Percentiles rank a stretch among this genome's conserved stretches.
These are phyloP conservation scores for Gynandropsis gynandra DNA, from an alignment of 345 rosid species.

Conservation along the genomic window DNA sequence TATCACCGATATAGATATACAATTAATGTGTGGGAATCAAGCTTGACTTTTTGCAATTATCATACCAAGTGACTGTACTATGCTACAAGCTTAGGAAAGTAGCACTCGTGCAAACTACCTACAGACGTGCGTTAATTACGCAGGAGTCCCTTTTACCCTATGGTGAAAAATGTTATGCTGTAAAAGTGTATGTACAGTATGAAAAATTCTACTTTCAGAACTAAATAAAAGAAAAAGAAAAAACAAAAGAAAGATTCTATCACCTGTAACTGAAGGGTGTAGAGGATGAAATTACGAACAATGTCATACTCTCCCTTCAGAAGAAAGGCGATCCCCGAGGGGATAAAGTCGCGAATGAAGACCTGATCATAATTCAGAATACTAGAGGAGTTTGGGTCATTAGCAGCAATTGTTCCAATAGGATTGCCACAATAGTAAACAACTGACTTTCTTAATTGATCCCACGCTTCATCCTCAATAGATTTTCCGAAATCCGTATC, in stretches of 20 bases:
- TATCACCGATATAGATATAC: neutral
- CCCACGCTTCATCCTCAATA: conserved; percentile 89
- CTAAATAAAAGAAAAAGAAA: neutral
- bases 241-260: conserved; percentile 2
- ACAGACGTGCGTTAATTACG: too few species aligned
- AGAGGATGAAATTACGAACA: conserved; percentile 77
- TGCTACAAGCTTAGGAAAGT: neutral
- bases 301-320: conserved; percentile 90
- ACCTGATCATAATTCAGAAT: conserved; percentile 85
- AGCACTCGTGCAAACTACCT: too few species aligned
- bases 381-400: conserved; percentile 57
- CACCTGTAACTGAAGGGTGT: conserved; percentile 96
- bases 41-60: too few species aligned
- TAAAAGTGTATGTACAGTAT: neutral
- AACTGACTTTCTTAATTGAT: conserved; percentile 52
- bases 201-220: neutral
- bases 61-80: neutral
- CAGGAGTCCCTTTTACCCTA: too few species aligned
- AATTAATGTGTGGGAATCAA: neutral
- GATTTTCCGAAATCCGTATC: conserved; percentile 25
- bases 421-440: conserved; percentile 84
- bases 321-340: conserved; percentile 89
- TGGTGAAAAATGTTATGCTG: neutral
- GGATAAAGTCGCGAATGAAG: conserved; percentile 88
- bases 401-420: conserved; percentile 91